Evolutionary conservation across 2,329 filamentous ascomycete genomes (phyloP).

Genomic region (Albifimbria verrucaria): DNA sequence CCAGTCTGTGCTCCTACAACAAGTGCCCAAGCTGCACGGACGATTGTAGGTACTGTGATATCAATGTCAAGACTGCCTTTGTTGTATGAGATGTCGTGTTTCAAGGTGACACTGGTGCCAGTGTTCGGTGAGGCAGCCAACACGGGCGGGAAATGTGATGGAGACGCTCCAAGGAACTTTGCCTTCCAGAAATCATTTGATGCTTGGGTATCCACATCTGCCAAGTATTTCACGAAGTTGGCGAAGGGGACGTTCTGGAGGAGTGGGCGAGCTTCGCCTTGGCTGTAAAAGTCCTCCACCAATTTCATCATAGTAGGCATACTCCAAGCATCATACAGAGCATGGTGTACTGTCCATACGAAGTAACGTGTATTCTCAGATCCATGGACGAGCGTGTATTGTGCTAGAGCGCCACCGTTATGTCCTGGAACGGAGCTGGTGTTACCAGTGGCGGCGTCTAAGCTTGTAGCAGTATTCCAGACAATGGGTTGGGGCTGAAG

Average conservation of each 20-base stretch:
- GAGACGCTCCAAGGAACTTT: conserved; percentile 1
- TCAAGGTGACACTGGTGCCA: not conserved
- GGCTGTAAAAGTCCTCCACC: conserved; percentile 7
- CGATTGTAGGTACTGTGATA: conserved; percentile 35
- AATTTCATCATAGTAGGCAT: conserved; percentile 13
- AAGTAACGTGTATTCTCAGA: conserved; percentile 6
- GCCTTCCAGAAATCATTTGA: conserved; percentile 2
- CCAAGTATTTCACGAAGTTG: conserved; percentile 14
- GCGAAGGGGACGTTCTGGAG: not conserved
- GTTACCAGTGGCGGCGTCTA: not conserved
- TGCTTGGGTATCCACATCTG: not conserved
- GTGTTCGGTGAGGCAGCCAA: conserved; percentile 19
- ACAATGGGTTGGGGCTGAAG: conserved; percentile 7
- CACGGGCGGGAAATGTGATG: conserved; percentile 6
- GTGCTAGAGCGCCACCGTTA: conserved; percentile 11
- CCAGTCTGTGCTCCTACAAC: conserved; percentile 45
- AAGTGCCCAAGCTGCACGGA: conserved; percentile 52
- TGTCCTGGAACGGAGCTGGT: conserved; percentile 4
- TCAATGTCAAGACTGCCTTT: not conserved
- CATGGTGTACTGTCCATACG: conserved; percentile 15
- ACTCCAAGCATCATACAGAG: conserved; percentile 19
- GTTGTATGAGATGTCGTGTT: not conserved
- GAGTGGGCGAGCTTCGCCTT: not conserved
- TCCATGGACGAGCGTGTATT: conserved; percentile 7
- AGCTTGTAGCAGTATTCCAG: conserved; percentile 7